These are phyloP conservation scores for Huntiella decipiens DNA, from an alignment of 2,329 filamentous ascomycete species.

Conservation along the genomic window DNA sequence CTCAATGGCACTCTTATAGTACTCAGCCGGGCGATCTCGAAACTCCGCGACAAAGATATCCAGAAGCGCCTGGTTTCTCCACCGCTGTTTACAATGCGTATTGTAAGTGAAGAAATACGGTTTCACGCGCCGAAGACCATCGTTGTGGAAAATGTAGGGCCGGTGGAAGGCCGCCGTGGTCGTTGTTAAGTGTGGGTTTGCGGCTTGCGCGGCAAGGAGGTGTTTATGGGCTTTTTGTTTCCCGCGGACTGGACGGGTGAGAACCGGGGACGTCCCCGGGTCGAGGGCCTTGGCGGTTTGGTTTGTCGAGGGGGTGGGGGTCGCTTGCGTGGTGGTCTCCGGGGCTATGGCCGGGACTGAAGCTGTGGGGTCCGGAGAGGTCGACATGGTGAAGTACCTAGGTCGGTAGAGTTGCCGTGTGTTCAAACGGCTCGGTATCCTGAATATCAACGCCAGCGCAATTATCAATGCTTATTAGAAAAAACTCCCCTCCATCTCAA, in stretches of 20 bases:
- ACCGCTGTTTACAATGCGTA: constrained; percentile 83
- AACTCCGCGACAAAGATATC: constrained; percentile 89
- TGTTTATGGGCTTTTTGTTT: constrained; percentile 11
- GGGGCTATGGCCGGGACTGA: neutral
- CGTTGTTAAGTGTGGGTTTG: constrained; percentile 7
- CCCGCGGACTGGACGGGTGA: constrained; percentile 6
- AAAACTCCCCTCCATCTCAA: no score
- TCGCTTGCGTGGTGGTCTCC: neutral
- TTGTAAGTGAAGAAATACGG: constrained; percentile 93
- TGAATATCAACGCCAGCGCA: no score
- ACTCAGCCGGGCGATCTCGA: constrained; percentile 65
- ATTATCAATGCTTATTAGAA: no score
- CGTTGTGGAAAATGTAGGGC: constrained; percentile 70
- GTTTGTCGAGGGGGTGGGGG: constrained; percentile 3
- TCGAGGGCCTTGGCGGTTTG: constrained; percentile 1
- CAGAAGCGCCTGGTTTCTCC: constrained; percentile 62
- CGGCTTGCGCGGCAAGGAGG: constrained; percentile 5
- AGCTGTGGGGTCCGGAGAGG: neutral
- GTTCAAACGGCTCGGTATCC: no score
- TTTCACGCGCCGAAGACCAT: constrained; percentile 60
- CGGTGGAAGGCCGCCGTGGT: constrained; percentile 23
- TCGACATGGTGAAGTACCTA: no score
- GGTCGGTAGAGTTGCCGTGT: no score
- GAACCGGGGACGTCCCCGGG: constrained; percentile 9
- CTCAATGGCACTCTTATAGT: constrained; percentile 75